A percentile compares a stretch with the other conserved stretches of the same genome.
Evolutionary conservation across 2,329 filamentous ascomycete species (phyloP).

Genomic region (Colletotrichum plurivorum): DNA sequence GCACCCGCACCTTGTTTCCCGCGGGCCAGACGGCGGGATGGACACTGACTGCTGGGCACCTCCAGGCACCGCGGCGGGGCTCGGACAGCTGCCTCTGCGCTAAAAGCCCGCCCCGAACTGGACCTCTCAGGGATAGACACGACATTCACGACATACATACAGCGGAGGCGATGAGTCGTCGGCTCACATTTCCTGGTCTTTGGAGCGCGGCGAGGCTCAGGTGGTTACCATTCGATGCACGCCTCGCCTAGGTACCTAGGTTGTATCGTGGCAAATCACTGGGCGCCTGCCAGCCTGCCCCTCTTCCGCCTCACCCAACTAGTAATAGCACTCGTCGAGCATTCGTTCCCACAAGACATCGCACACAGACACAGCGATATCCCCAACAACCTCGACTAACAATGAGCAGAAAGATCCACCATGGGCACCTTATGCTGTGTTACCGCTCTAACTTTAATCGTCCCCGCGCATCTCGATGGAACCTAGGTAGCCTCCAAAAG

Average conservation of each 20-base stretch:
- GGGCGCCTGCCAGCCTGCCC: background rate
- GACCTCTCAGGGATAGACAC: conserved; percentile 39
- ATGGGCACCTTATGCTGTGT: conserved; percentile 3
- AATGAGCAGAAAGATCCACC: conserved; percentile 19
- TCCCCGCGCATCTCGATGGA: conserved; percentile 22
- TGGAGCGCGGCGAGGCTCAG: conserved; percentile 2
- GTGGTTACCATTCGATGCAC: conserved; percentile 4
- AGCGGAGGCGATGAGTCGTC: background rate
- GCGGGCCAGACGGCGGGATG: conserved; percentile 17
- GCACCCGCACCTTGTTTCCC: conserved; percentile 14
- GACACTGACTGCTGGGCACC: conserved; percentile 19
- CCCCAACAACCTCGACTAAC: background rate
- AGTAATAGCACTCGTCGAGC: background rate
- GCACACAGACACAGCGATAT: conserved; percentile 8
- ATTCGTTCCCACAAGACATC: background rate
- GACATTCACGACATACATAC: conserved; percentile 17
- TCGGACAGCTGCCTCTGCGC: conserved; percentile 30
- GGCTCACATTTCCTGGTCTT: conserved; percentile 10
- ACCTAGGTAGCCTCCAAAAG: conserved; percentile 32
- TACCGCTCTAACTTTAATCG: conserved; percentile 5
- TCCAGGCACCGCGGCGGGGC: conserved; percentile 35
- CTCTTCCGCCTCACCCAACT: background rate
- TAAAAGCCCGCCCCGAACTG: conserved; percentile 29
- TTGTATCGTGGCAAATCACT: conserved; percentile 1
- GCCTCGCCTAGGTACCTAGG: no score